Evolutionary conservation across 257 asterid species (phyloP).

Genomic region (Ilex aquifolium): DNA sequence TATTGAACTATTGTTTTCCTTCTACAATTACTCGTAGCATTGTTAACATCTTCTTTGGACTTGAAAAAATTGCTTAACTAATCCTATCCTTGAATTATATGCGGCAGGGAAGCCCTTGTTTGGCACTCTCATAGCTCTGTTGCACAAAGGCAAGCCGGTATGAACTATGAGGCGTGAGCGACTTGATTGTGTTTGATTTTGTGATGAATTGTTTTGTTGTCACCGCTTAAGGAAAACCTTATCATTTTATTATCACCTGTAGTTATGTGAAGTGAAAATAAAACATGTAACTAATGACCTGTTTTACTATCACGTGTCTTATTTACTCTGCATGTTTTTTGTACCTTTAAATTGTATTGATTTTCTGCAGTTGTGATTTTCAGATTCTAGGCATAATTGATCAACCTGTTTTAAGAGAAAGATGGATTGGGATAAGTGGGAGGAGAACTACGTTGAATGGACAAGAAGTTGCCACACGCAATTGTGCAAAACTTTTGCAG

Average conservation of each 20-base stretch:
- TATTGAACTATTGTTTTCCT: background rate
- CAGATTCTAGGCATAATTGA: constrained; percentile 92
- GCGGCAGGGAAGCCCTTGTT: constrained; percentile 81
- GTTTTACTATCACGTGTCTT: too few relatives aligned
- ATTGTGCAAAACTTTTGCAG: constrained; percentile 71
- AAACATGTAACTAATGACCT: too few relatives aligned
- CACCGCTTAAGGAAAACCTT: too few relatives aligned
- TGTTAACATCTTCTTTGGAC: background rate
- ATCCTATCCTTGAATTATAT: constrained; percentile 1
- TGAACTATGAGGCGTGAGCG: constrained; percentile 38
- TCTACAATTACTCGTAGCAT: background rate
- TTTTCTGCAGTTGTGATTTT: constrained; percentile 14
- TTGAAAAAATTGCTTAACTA: background rate
- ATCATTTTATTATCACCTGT: background rate
- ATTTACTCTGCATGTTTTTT: background rate
- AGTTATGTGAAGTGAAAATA: background rate
- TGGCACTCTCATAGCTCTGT: constrained; percentile 88
- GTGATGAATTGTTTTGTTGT: too few relatives aligned
- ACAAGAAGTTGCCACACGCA: constrained; percentile 64
- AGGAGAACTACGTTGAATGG: constrained; percentile 76
- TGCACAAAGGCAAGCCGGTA: constrained; percentile 89
- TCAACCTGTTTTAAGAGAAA: constrained; percentile 90
- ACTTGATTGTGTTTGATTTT: constrained; percentile 5
- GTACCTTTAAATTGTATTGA: background rate
- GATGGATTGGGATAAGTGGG: constrained; percentile 86